Percentiles rank a stretch among this genome's conserved stretches.
Evolutionary conservation across 768 basidiomycete species (phyloP).

Genomic region (Russula griseocarnosa): DNA sequence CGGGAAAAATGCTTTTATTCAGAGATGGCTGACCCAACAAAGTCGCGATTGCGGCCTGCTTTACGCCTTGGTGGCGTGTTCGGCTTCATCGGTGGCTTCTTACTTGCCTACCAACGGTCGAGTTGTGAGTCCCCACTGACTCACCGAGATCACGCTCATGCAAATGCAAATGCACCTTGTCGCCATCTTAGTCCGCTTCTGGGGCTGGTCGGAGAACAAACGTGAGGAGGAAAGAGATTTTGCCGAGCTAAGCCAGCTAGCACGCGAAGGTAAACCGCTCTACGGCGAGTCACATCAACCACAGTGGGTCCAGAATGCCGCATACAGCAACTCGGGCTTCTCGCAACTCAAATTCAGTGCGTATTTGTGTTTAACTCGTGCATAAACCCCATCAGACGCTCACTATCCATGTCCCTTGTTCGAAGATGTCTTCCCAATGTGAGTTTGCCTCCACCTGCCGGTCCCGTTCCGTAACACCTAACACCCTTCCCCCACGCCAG

Average conservation of each 20-base stretch:
- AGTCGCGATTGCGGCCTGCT: conserved; percentile 38
- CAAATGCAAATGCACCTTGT: background rate
- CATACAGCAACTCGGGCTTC: conserved; percentile 84
- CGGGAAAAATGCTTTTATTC: conserved; percentile 26
- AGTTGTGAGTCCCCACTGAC: conserved; percentile 54
- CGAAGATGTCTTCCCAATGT: conserved; percentile 74
- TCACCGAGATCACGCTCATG: conserved; percentile 16
- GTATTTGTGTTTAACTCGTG: conserved; percentile 30
- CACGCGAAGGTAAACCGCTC: conserved; percentile 73
- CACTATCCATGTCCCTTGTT: conserved; percentile 9
- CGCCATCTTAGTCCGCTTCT: conserved; percentile 68
- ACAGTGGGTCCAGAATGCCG: conserved; percentile 80
- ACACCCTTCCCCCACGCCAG: conserved; percentile 39
- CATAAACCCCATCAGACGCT: background rate
- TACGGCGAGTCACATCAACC: conserved; percentile 83
- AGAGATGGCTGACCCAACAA: conserved; percentile 48
- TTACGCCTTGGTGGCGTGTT: conserved; percentile 63
- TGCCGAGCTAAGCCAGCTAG: conserved; percentile 71
- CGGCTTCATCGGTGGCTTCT: conserved; percentile 87
- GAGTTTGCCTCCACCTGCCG: conserved; percentile 32
- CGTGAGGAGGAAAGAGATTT: conserved; percentile 75
- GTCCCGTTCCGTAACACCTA: background rate
- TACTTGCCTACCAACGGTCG: conserved; percentile 88
- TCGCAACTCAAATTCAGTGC: conserved; percentile 90
- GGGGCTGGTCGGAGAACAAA: conserved; percentile 91